These are phyloP conservation scores for Metschnikowia proteae DNA, from an alignment of 805 yeast species.

Conservation along the genomic window DNA sequence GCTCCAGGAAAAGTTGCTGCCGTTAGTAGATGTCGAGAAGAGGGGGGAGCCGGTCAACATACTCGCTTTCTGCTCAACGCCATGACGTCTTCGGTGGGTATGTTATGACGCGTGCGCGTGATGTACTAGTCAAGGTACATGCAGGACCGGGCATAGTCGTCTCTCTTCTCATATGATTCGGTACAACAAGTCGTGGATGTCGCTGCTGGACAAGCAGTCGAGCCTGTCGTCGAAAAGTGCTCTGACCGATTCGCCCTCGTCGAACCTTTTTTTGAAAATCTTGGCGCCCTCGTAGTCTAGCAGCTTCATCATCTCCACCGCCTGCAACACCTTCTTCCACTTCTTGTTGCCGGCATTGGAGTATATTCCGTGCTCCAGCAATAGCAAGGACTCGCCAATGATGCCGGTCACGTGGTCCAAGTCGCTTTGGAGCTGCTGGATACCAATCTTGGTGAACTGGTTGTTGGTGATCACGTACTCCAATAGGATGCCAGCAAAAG, in stretches of 20 bases:
- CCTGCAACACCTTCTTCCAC: slow-evolving; percentile 26
- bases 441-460: slow-evolving; percentile 31
- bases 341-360: slow-evolving; percentile 24
- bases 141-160: neutral
- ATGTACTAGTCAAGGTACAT: neutral
- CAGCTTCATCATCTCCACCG: slow-evolving; percentile 26
- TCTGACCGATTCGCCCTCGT: slow-evolving; percentile 18
- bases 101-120: slow-evolving; percentile 1
- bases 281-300: slow-evolving; percentile 23
- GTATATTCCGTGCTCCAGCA: slow-evolving; percentile 13
- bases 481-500: slow-evolving; percentile 25
- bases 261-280: slow-evolving; percentile 15
- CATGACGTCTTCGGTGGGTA: slow-evolving; percentile 10
- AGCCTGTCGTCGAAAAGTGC: slow-evolving; percentile 19
- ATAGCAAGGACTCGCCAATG: slow-evolving; percentile 20
- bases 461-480: slow-evolving; percentile 41
- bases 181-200: slow-evolving; percentile 22
- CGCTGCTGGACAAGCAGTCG: slow-evolving; percentile 19
- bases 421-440: slow-evolving; percentile 31
- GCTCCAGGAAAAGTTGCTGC: slow-evolving; percentile 14
- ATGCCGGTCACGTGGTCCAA: slow-evolving; percentile 20
- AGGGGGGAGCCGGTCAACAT: slow-evolving; percentile 9
- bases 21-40: slow-evolving; percentile 12
- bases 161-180: slow-evolving; percentile 19
- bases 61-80: slow-evolving; percentile 26